Percentiles rank a stretch among this genome's conserved stretches.
Conservation (phyloP, 164 flowering plant species). For the Vitis riparia region DNA sequence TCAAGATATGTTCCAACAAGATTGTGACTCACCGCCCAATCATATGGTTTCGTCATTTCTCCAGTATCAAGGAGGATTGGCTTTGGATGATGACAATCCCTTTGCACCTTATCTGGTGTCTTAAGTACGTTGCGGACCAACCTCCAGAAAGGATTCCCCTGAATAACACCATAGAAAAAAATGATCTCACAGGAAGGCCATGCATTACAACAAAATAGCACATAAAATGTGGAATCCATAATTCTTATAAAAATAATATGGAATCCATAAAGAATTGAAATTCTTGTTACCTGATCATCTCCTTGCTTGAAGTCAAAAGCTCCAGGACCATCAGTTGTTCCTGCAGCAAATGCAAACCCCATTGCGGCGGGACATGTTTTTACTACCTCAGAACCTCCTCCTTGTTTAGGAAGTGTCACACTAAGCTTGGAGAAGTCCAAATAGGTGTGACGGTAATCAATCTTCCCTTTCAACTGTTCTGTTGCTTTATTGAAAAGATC, state of each 20-base stretch:
- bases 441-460: conserved; percentile 74
- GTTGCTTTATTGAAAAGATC: conserved; percentile 77
- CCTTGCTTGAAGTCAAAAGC: conserved; percentile 99
- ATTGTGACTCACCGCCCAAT: conserved; percentile 85
- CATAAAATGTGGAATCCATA: not conserved
- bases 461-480: conserved; percentile 77
- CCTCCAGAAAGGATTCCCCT: conserved; percentile 98
- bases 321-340: conserved; percentile 99
- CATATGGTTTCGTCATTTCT: conserved; percentile 92
- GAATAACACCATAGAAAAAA: conserved; percentile 15
- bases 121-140: conserved; percentile 74
- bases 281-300: conserved; percentile 60
- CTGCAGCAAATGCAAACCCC: conserved; percentile 99
- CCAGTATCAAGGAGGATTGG: conserved; percentile 98
- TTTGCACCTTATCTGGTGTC: conserved; percentile 67
- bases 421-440: conserved; percentile 84
- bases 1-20: not conserved
- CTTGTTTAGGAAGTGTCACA: conserved; percentile 59
- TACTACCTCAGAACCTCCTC: conserved; percentile 57
- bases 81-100: conserved; percentile 87
- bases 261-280: not conserved
- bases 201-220: not conserved
- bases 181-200: not conserved
- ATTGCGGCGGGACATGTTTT: conserved; percentile 98
- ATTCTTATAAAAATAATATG: not conserved